Evolutionary conservation across 306 rosid species (phyloP).

Genomic region (Phaseolus lunatus): DNA sequence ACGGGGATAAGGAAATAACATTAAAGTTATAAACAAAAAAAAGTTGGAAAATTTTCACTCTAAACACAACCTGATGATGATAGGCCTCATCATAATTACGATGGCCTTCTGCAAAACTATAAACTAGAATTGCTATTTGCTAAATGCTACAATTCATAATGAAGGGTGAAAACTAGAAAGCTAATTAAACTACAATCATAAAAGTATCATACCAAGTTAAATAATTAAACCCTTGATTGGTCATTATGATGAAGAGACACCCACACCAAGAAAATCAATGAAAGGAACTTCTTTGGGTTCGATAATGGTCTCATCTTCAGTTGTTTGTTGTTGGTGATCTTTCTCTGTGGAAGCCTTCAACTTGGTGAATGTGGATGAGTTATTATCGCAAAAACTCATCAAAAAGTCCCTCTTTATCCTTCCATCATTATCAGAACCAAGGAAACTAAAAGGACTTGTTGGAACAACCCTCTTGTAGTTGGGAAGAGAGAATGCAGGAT

Average conservation of each 20-base stretch:
- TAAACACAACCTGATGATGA: slow-evolving; percentile 34
- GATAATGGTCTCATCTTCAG: slow-evolving; percentile 39
- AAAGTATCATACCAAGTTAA: slow-evolving; percentile 40
- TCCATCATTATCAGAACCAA: slow-evolving; percentile 40
- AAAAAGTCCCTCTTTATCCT: slow-evolving; percentile 45
- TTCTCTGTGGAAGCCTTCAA: slow-evolving; percentile 49
- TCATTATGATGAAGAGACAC: slow-evolving; percentile 63
- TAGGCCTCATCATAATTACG: slow-evolving; percentile 34
- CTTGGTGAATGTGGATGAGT: slow-evolving; percentile 48
- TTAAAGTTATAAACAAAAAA: slow-evolving; percentile 25
- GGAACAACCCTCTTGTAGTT: slow-evolving; percentile 59
- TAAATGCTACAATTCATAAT: slow-evolving; percentile 15
- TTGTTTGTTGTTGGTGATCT: slow-evolving; percentile 45
- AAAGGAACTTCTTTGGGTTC: slow-evolving; percentile 64
- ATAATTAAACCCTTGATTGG: slow-evolving; percentile 42
- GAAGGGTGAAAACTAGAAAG: background rate
- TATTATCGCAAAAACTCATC: slow-evolving; percentile 37
- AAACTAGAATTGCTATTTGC: slow-evolving; percentile 33
- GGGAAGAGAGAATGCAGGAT: slow-evolving; percentile 46
- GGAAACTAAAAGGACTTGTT: slow-evolving; percentile 49
- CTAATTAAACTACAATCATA: slow-evolving; percentile 43
- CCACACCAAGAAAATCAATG: slow-evolving; percentile 95
- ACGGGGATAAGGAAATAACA: slow-evolving; percentile 13
- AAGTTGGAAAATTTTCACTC: slow-evolving; percentile 41
- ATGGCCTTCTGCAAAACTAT: slow-evolving; percentile 31